Conservation (phyloP, 257 asterid genomes). For the Solanum boliviense region DNA sequence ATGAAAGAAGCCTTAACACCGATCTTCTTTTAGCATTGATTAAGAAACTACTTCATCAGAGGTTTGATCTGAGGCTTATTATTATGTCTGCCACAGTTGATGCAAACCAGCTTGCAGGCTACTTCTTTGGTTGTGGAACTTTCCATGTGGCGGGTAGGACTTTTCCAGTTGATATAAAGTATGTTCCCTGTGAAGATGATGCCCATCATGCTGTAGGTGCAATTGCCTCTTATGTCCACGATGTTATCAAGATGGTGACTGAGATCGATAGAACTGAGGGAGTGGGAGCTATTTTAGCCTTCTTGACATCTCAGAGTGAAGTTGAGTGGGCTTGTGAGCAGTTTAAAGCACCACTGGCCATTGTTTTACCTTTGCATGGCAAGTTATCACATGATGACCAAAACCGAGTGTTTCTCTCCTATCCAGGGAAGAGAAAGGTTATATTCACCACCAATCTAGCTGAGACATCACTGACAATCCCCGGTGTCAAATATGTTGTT, state of each 20-base stretch:
- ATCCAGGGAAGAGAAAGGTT: conserved; percentile 68
- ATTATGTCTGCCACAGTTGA: conserved; percentile 97
- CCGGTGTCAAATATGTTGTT: conserved; percentile 84
- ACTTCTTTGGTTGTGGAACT: conserved; percentile 64
- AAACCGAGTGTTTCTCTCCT: conserved; percentile 42
- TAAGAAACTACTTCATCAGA: conserved; percentile 55
- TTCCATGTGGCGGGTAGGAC: conserved; percentile 66
- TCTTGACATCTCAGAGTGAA: conserved; percentile 93
- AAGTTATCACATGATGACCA: conserved; percentile 79
- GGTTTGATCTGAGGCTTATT: conserved; percentile 63
- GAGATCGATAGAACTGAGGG: conserved; percentile 46
- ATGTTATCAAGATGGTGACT: conserved; percentile 51
- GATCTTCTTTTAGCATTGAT: conserved; percentile 84
- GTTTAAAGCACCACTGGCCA: conserved; percentile 38
- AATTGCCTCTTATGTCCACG: conserved; percentile 49
- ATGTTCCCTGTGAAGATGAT: conserved; percentile 48
- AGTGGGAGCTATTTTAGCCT: conserved; percentile 85
- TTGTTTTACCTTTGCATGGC: conserved; percentile 77
- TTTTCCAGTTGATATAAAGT: conserved; percentile 69
- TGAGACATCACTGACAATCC: conserved; percentile 93
- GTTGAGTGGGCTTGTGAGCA: conserved; percentile 95
- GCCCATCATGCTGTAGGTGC: conserved; percentile 19
- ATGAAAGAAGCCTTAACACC: conserved; percentile 90
- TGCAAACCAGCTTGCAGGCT: conserved; percentile 62
- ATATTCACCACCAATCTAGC: conserved; percentile 86